phyloP scores from a whole-genome alignment of 768 basidiomycete species.

The Saitozyma sp. region DNA sequence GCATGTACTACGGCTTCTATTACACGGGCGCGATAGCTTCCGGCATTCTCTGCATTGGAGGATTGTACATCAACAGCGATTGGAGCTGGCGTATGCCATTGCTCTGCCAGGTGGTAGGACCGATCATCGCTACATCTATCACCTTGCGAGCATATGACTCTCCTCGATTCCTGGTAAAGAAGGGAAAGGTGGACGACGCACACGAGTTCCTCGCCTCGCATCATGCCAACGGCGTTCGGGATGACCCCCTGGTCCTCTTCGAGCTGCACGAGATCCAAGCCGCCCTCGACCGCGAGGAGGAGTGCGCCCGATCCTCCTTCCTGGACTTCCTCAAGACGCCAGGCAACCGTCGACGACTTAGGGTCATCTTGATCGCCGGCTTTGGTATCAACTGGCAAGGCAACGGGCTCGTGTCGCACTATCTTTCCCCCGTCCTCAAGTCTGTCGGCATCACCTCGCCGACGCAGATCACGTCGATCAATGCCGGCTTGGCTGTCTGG shows the following conservation, averaged over 20 bases:
- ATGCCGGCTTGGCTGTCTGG: slow-evolving; percentile 34
- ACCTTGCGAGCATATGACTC: slow-evolving; percentile 23
- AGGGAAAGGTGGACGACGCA: slow-evolving; percentile 31
- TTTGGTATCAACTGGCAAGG: slow-evolving; percentile 37
- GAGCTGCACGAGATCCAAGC: slow-evolving; percentile 38
- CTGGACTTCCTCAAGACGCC: slow-evolving; percentile 30
- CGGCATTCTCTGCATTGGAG: slow-evolving; percentile 14
- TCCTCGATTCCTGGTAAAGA: slow-evolving; percentile 34
- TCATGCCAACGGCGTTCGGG: slow-evolving; percentile 37
- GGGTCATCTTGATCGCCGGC: slow-evolving; percentile 19
- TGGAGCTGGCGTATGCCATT: slow-evolving; percentile 34
- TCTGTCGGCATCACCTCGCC: slow-evolving; percentile 37
- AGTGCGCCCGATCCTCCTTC: slow-evolving; percentile 17
- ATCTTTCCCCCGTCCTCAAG: slow-evolving; percentile 41
- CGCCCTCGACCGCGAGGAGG: slow-evolving; percentile 30
- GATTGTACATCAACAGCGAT: slow-evolving; percentile 18
- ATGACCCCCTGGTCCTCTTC: slow-evolving; percentile 36
- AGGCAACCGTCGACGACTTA: slow-evolving; percentile 27
- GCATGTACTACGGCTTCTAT: slow-evolving; percentile 17
- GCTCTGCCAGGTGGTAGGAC: slow-evolving; percentile 24
- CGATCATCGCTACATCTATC: slow-evolving; percentile 14
- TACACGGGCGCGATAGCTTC: slow-evolving; percentile 9
- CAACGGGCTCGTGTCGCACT: slow-evolving; percentile 33
- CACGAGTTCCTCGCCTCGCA: slow-evolving; percentile 35
- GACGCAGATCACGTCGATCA: slow-evolving; percentile 37